Conservation (phyloP, 2,329 filamentous ascomycete species). For the Chaetomiaceae sp. region DNA sequence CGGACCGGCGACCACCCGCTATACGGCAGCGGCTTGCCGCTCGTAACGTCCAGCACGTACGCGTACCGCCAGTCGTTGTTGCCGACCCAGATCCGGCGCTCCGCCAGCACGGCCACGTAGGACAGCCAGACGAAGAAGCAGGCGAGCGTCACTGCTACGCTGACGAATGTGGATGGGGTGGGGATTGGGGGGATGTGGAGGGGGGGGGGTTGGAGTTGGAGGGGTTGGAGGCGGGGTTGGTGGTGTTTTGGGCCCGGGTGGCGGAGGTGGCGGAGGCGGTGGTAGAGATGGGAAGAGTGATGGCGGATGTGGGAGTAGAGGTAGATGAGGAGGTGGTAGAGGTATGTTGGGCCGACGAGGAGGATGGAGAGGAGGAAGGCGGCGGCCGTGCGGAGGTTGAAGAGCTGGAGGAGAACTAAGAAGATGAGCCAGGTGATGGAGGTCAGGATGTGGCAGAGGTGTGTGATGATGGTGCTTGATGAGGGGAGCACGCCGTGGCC, state of each 20-base stretch:
- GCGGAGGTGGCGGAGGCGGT: neutral
- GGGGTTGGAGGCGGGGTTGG: too few species aligned
- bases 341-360: constrained; percentile 3
- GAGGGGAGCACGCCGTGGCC: constrained; percentile 18
- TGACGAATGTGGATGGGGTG: constrained; percentile 5
- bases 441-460: constrained; percentile 24
- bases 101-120: constrained; percentile 20
- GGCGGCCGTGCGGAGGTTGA: constrained; percentile 12
- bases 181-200: neutral
- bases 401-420: constrained; percentile 20
- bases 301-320: neutral
- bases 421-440: constrained; percentile 21
- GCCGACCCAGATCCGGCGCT: constrained; percentile 25
- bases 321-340: constrained; percentile 1
- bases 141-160: constrained; percentile 4
- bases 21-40: constrained; percentile 15
- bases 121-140: constrained; percentile 9
- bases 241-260: too few species aligned
- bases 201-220: neutral
- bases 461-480: constrained; percentile 1
- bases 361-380: constrained; percentile 6
- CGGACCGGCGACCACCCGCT: constrained; percentile 20
- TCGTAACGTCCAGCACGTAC: constrained; percentile 20
- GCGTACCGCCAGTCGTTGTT: constrained; percentile 22
- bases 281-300: neutral